Percentiles rank a stretch among this genome's conserved stretches.
These are phyloP conservation scores for Xerocomellus dryophilus DNA, from an alignment of 768 basidiomycete genomes.

Conservation along the genomic window DNA sequence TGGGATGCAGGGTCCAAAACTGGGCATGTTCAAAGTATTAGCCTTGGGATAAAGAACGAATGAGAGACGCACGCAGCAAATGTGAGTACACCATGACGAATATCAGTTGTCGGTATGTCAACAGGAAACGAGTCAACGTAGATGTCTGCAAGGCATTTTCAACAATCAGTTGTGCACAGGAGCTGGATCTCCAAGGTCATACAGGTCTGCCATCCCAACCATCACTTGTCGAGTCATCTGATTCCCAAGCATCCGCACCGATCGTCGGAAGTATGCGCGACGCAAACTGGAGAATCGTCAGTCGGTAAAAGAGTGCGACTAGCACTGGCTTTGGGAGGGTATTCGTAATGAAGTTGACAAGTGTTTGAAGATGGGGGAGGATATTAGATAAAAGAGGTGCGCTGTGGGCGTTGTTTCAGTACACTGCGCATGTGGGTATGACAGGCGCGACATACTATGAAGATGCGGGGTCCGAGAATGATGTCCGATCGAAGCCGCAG, in stretches of 20 bases:
- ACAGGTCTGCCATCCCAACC: constrained; percentile 75
- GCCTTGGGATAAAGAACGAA: background rate
- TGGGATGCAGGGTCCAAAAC: constrained; percentile 89
- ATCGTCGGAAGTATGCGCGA: constrained; percentile 83
- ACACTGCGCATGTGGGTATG: background rate
- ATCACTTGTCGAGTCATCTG: constrained; percentile 57
- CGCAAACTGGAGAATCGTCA: constrained; percentile 77
- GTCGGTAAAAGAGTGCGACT: constrained; percentile 72
- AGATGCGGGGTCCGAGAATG: constrained; percentile 68
- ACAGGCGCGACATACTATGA: constrained; percentile 58
- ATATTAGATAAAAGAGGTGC: constrained; percentile 76
- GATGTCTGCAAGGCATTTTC: constrained; percentile 53
- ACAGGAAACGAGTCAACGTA: constrained; percentile 64
- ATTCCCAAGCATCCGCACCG: constrained; percentile 76
- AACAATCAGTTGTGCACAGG: constrained; percentile 9
- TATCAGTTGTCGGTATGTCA: constrained; percentile 82
- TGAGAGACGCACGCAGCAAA: constrained; percentile 59
- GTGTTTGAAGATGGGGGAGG: constrained; percentile 74
- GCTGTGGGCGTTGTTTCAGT: constrained; percentile 36
- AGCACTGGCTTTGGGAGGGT: constrained; percentile 84
- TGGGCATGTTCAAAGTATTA: constrained; percentile 27
- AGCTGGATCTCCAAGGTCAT: constrained; percentile 11
- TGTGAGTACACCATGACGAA: constrained; percentile 88
- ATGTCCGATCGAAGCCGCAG: constrained; percentile 74
- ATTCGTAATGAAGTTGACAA: constrained; percentile 78